These are phyloP conservation scores for Allantophomopsis cytisporea DNA, from an alignment of 2,329 filamentous ascomycete genomes.

Conservation along the genomic window DNA sequence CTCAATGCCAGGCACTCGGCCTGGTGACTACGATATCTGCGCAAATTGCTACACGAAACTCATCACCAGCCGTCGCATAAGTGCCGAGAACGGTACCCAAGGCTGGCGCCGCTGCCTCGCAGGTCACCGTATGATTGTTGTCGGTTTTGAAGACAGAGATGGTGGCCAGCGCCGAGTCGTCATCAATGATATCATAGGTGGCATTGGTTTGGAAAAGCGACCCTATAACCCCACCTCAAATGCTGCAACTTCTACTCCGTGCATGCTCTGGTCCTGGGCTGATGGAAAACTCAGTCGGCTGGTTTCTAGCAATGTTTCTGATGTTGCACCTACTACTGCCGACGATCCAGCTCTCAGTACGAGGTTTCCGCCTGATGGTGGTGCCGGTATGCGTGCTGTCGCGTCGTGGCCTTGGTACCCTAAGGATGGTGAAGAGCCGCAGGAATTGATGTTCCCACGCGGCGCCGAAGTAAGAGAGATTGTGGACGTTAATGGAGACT, in stretches of 20 bases:
- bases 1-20: conserved; percentile 29
- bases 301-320: conserved; percentile 35
- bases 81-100: conserved; percentile 57
- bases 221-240: conserved; percentile 20
- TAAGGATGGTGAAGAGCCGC: conserved; percentile 38
- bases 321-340: conserved; percentile 19
- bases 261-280: conserved; percentile 39
- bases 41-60: conserved; percentile 61
- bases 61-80: conserved; percentile 49
- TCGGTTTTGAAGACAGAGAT: conserved; percentile 59
- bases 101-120: conserved; percentile 76
- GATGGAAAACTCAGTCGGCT: conserved; percentile 28
- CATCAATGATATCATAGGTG: conserved; percentile 64
- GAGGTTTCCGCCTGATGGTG: conserved; percentile 62
- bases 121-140: conserved; percentile 73
- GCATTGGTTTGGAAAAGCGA: conserved; percentile 51
- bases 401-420: conserved; percentile 75
- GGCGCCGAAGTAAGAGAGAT: conserved; percentile 73
- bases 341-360: conserved; percentile 7
- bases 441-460: conserved; percentile 76
- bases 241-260: conserved; percentile 5
- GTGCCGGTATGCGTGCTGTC: conserved; percentile 46
- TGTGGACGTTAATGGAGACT: conserved; percentile 81
- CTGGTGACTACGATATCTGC: conserved; percentile 82
- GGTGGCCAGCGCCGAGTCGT: conserved; percentile 56